Evolutionary conservation across 345 rosid species (phyloP).

Genomic region (Sonneratia alba): DNA sequence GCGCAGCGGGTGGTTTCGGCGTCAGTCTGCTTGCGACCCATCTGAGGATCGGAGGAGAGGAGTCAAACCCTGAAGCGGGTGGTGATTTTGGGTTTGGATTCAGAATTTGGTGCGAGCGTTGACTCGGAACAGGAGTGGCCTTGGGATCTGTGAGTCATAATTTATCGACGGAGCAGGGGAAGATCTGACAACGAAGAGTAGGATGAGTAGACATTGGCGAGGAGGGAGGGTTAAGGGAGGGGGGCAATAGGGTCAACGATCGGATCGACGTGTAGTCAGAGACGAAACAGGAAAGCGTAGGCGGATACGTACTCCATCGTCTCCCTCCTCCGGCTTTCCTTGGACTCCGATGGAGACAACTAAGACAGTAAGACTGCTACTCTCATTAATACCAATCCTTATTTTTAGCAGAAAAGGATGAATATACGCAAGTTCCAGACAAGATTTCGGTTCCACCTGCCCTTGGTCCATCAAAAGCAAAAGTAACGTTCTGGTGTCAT

Average conservation of each 20-base stretch:
- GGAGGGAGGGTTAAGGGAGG: neutral
- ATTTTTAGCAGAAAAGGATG: neutral
- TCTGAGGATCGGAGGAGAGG: constrained; percentile 16
- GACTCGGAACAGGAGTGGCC: constrained; percentile 5
- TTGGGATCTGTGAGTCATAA: neutral
- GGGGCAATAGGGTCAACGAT: neutral
- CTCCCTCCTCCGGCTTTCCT: too few species aligned
- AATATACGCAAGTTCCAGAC: neutral
- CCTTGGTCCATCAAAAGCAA: neutral
- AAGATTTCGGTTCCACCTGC: neutral
- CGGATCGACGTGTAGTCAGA: too few species aligned
- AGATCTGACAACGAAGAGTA: neutral
- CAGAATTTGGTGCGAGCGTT: constrained; percentile 4
- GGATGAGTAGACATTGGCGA: neutral
- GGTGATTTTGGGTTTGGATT: constrained; percentile 1
- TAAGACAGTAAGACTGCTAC: neutral
- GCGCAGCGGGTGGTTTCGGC: constrained; percentile 49
- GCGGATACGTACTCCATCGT: too few species aligned
- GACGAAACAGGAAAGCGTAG: too few species aligned
- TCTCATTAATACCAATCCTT: neutral
- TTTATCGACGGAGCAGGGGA: constrained; percentile 4
- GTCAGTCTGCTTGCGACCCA: constrained; percentile 64
- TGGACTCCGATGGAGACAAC: neutral
- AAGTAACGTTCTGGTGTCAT: too few species aligned
- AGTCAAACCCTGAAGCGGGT: constrained; percentile 12